Evolutionary conservation across 1,139 yeast genomes (phyloP).

Genomic region (Kurtzmaniella quercitrusa): DNA sequence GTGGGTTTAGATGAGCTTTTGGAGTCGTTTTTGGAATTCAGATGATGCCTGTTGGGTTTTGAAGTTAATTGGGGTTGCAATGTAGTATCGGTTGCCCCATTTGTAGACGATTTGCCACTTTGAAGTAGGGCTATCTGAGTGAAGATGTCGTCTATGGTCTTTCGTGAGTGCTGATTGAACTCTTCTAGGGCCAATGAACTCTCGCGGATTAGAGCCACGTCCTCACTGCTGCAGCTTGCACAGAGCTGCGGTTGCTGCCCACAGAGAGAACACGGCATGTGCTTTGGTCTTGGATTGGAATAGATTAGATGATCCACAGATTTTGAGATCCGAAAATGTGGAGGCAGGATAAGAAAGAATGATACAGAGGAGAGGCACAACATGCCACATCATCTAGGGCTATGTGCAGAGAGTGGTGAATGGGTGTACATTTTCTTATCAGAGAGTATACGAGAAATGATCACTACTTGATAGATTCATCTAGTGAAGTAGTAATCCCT

Average conservation of each 20-base stretch:
- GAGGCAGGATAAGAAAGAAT: not conserved
- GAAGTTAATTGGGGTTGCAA: not conserved
- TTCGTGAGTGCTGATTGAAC: conserved; percentile 16
- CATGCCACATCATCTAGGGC: too few relatives aligned
- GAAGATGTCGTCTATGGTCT: conserved; percentile 27
- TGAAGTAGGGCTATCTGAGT: not conserved
- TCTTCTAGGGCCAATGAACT: conserved; percentile 23
- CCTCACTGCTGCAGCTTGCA: conserved; percentile 17
- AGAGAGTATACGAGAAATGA: too few relatives aligned
- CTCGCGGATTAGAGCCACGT: conserved; percentile 18
- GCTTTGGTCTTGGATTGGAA: not conserved
- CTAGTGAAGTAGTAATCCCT: too few relatives aligned
- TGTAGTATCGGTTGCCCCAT: not conserved
- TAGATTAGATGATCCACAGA: not conserved
- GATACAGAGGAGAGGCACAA: not conserved
- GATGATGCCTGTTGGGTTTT: not conserved
- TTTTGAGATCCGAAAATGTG: not conserved
- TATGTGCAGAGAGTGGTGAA: too few relatives aligned
- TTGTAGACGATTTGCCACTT: not conserved
- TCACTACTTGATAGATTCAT: too few relatives aligned
- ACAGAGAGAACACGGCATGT: conserved; percentile 5
- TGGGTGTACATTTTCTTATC: too few relatives aligned
- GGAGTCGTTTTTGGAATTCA: not conserved
- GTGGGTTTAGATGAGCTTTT: not conserved
- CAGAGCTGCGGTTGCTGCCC: conserved; percentile 12